Base-by-base conservation (phyloP, 352 stramenopile genomes). In the Pythium phragmiticola region DNA sequence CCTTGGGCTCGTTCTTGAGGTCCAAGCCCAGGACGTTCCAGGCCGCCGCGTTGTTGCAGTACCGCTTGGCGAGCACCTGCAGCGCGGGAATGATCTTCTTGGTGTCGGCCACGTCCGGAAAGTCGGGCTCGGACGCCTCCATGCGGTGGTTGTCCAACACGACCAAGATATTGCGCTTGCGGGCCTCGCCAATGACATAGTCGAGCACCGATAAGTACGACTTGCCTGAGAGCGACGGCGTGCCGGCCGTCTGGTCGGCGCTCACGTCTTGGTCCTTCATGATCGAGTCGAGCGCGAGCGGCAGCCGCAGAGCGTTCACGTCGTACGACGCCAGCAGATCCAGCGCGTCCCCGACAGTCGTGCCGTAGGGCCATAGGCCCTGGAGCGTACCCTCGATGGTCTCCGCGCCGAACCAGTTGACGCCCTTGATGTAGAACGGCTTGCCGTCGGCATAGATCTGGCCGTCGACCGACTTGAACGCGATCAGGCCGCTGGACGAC, bases 1-100 rank as follows among this genome's bases (percentile, higher is more conserved):
- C 81, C 50, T 88, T 87, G 2, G 83, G 83, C 48, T 92, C 81
- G 69, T 90, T 92, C 66, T 92, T 92, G 63, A 92, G 76, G 53
- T 92, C 81, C 34, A 90, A 73, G 39, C 77, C 83, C 36, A 92
- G 68, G 3, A 92, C 81, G 50, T 92, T 92, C 83, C 83, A 92
- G 5, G 77, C 72, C 13, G 71, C 60, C 0, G 77, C 71, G 56
- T 90, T 80, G 30, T 80, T 54, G 53, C 81, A 90, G 68, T 90
- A 90, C 51, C 81, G 69, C 45, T 70, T 77, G 12, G 81, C 81
- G 5, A 90, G 67, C 48, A 73, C 76, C 57, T 82, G 37, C 34
- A 90, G 51, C 6, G 81, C 81, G 2, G 81, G 77, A 7, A 73
- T 79, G 55, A 90, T 88, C 59, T 87, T 76, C 16, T 60, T 54